These are phyloP conservation scores for Psidium guajava DNA, from an alignment of 345 rosid genomes.

Conservation along the genomic window DNA sequence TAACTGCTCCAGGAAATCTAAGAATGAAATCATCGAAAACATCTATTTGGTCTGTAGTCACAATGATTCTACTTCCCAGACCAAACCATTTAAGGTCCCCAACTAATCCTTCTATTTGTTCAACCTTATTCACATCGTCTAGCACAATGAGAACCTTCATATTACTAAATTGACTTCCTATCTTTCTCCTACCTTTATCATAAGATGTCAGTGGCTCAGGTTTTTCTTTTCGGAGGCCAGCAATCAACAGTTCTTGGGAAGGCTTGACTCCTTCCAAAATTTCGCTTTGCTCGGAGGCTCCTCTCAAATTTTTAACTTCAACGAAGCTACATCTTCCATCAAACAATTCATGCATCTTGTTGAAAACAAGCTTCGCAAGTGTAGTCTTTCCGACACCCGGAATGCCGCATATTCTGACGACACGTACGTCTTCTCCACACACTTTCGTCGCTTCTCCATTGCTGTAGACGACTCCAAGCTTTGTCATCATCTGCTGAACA, in stretches of 20 bases:
- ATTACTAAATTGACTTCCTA: not conserved
- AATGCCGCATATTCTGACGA: constrained; percentile 5
- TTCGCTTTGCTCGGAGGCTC: too few relatives aligned
- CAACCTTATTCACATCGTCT: rapidly evolving
- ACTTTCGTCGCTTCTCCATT: rapidly evolving
- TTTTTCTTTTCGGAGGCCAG: not conserved
- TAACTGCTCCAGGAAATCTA: not conserved
- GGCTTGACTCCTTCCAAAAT: rapidly evolving
- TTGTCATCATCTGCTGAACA: not conserved
- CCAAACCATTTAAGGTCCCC: not conserved
- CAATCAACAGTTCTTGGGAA: not conserved
- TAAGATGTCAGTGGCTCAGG: rapidly evolving
- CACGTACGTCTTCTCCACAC: not conserved
- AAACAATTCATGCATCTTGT: not conserved
- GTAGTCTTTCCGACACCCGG: constrained; percentile 10
- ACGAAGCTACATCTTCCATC: not conserved
- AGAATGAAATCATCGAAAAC: rapidly evolving
- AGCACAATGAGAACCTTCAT: not conserved
- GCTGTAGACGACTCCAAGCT: not conserved
- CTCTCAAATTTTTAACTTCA: not conserved
- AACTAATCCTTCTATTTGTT: not conserved
- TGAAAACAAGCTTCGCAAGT: not conserved
- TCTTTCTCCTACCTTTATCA: not conserved
- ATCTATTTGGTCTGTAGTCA: not conserved
- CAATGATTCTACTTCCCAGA: not conserved